Evolutionary conservation across 495 filamentous ascomycete species (phyloP), one percentile per base, ranked within the genome.

Genomic region (Annulohypoxylon moriforme): DNA sequence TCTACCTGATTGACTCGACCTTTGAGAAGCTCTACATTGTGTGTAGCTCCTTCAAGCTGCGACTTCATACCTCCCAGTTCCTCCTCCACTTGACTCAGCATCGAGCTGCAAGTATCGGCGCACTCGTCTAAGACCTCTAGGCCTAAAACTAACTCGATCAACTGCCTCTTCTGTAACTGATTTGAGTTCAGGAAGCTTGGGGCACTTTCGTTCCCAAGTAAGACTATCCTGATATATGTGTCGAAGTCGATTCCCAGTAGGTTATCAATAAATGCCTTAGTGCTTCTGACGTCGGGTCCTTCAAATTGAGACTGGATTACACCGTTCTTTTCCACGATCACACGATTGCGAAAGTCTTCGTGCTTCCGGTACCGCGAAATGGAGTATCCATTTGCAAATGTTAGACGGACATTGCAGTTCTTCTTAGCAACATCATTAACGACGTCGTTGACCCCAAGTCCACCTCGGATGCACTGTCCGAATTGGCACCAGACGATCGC

Each of bases 401-500:
- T 69, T 10, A 78, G 64, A 33, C 67, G 50, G 31, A 78, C 76
- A 27, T 63, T 62, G 40, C 73, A 79, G 36, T 73, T 60, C 62
- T 60, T 75, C 27, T 67, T 57, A n/a, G 68, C 60, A 34, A 64
- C 52, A 49, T 80, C 78, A 38, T 80, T 80, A 64, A 80, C 74
- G 24, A 77, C 77, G 29, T 79, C 77, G 4, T 72, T 67, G 7
- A 70, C 75, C 11, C 50, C 59, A 9, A 78, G 57, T 1, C 76
- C 75, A 25, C 62, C 71, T 10, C 78, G 74, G 38, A 79, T 67
- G 16, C 76, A 77, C 18, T 60, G 66, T 7, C 78, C 78, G 29
- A 79, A 80, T 29, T 79, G 78, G 36, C 75, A 80, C 78, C 77
- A 80, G 2, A 75, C 74, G 16, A 78, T 71, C n/a, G 78, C 78